Evolutionary conservation across 331 rosid species (phyloP), one percentile per base, ranked within the genome.

Genomic region (Quercus tomentella): DNA sequence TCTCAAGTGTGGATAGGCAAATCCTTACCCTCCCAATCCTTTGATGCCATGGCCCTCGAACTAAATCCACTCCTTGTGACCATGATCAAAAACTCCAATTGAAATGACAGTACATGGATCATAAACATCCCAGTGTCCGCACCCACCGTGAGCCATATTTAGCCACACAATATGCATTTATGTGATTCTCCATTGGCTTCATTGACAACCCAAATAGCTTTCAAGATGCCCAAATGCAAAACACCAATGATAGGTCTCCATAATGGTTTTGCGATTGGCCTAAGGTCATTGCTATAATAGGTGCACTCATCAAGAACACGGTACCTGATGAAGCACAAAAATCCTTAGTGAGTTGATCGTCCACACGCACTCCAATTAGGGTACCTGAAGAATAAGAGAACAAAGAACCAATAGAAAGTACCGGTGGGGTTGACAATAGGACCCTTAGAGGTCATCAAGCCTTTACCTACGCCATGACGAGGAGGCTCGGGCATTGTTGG

Each of bases 271-370:
- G 58, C 7, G 0, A 81, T 28, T 17, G 87, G 81, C 52, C 74
- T 60, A 43, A 63, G 1, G 28, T 76, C 79, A 63, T 76, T 83
- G 22, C 72, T 41, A 55, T 51, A 78, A 1, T 15, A 30, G 15
- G 79, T 75, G 20, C 75, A 76, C 6, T 87, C 90, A 22, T 87
- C 88, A 79, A 79, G 77, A 55, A 84, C 76, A 77, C 79, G 88
- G 52, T 84, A 84, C 43, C 0, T 2, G 0, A 35, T 35, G 2
- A 35, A 35, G 10, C 10, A 35, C 10, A 35, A 35, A 7, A 35
- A 35, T 35, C 43, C 9, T 35, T 10, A 7, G 1, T 35, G 43
- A 35, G 43, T 0, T 35, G 9, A 35, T 35, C 2, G 10, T 35
- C 43, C 43, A 35, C 43, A 35, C 0, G 2, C 10, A 0, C 43